Conservation (phyloP, 1,139 yeast genomes). For the Candida sp. region DNA sequence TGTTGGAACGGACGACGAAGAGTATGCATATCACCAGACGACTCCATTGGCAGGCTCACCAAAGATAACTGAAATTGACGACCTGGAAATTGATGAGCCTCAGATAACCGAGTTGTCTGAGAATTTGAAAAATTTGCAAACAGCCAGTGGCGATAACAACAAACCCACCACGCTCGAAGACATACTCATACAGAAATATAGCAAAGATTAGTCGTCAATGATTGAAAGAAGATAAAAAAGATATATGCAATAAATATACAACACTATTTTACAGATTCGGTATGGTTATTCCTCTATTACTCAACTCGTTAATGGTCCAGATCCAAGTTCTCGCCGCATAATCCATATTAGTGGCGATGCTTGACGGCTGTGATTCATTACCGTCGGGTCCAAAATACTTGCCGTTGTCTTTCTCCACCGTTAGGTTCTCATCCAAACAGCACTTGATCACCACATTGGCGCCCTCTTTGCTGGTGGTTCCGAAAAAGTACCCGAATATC, state of each 20-base stretch:
- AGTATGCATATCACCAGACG: slow-evolving; percentile 1
- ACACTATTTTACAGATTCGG: slow-evolving; percentile 12
- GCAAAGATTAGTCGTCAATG: background rate
- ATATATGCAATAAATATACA: background rate
- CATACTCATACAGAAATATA: slow-evolving; percentile 6
- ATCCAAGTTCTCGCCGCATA: slow-evolving; percentile 79
- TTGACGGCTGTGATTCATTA: slow-evolving; percentile 54
- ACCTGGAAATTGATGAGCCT: background rate
- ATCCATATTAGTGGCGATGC: slow-evolving; percentile 60
- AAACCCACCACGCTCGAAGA: slow-evolving; percentile 11
- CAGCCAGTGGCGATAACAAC: background rate
- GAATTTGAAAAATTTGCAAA: slow-evolving; percentile 9
- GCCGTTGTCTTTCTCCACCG: slow-evolving; percentile 65
- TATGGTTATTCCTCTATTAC: slow-evolving; percentile 45
- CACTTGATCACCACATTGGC: slow-evolving; percentile 68
- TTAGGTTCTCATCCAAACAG: slow-evolving; percentile 58
- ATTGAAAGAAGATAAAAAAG: background rate
- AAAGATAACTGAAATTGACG: slow-evolving; percentile 9
- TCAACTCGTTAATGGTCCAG: slow-evolving; percentile 76
- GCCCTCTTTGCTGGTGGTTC: slow-evolving; percentile 76
- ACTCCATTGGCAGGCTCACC: slow-evolving; percentile 5
- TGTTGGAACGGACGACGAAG: slow-evolving; percentile 8
- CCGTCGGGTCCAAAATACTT: slow-evolving; percentile 70
- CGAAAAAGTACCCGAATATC: slow-evolving; percentile 67
- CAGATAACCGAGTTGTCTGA: slow-evolving; percentile 11